Conservation (phyloP, 495 filamentous ascomycete genomes). For the Penicillium odoratum region DNA sequence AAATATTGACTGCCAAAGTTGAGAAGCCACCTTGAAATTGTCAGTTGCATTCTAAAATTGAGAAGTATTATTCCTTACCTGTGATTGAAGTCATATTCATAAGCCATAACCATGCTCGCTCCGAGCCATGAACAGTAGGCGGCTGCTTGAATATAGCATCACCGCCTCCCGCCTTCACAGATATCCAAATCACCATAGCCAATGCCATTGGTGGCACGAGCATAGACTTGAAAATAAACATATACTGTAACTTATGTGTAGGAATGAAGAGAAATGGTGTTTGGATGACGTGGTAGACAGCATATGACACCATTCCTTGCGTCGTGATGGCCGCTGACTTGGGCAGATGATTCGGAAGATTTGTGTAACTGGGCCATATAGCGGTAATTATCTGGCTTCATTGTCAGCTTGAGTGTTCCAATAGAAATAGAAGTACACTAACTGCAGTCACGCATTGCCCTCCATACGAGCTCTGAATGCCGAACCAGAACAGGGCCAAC, state of each 20-base stretch:
- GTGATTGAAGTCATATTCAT: conserved; percentile 20
- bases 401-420: background rate
- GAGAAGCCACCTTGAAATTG: conserved; percentile 6
- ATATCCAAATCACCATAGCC: background rate
- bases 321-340: conserved; percentile 47
- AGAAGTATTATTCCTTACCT: background rate
- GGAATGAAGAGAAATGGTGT: conserved; percentile 51
- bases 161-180: background rate
- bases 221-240: conserved; percentile 51
- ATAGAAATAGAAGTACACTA: background rate
- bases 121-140: conserved; percentile 15
- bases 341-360: background rate
- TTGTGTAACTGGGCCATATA: background rate
- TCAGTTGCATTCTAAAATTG: background rate
- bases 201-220: conserved; percentile 16
- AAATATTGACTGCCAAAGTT: conserved; percentile 52
- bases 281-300: conserved; percentile 51
- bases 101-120: conserved; percentile 15
- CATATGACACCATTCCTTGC: conserved; percentile 47
- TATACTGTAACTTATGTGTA: conserved; percentile 49
- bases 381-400: background rate
- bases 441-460: conserved; percentile 17
- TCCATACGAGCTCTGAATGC: conserved; percentile 20
- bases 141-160: background rate
- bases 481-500: conserved; percentile 49